Conservation (phyloP, 2,329 filamentous ascomycete species). For the Pyrenophora teres region DNA sequence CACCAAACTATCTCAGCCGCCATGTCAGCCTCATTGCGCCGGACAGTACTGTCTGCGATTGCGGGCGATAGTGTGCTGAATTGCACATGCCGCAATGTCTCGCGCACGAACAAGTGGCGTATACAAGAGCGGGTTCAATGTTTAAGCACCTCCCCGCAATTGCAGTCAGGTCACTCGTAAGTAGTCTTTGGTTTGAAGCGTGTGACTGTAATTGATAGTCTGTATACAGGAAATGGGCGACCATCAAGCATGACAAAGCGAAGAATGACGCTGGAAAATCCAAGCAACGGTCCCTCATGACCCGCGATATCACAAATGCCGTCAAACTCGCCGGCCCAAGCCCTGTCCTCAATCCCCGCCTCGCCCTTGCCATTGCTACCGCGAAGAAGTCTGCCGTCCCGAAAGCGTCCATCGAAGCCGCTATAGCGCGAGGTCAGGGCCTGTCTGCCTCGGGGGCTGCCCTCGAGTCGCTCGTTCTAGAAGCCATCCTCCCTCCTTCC, state of each 20-base stretch:
- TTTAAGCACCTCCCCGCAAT: constrained; percentile 34
- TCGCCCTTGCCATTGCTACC: constrained; percentile 71
- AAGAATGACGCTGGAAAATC: constrained; percentile 82
- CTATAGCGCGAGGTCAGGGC: constrained; percentile 87
- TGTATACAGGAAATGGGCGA: constrained; percentile 79
- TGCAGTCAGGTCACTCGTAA: constrained; percentile 45
- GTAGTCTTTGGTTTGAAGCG: not conserved
- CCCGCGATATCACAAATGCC: constrained; percentile 73
- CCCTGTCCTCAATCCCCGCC: constrained; percentile 72
- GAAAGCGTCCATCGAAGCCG: constrained; percentile 80
- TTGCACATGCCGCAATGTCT: constrained; percentile 27
- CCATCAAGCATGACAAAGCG: constrained; percentile 93
- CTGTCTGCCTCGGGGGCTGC: constrained; percentile 73
- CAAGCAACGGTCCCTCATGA: constrained; percentile 68
- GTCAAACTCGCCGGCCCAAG: constrained; percentile 79
- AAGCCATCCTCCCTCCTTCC: constrained; percentile 76
- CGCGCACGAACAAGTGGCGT: constrained; percentile 13
- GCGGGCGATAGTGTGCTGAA: constrained; percentile 12
- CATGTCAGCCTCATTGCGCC: constrained; percentile 34
- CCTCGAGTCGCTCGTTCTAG: constrained; percentile 78
- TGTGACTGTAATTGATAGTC: not conserved
- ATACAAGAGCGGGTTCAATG: constrained; percentile 29
- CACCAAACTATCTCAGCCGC: not conserved
- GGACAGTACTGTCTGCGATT: constrained; percentile 19
- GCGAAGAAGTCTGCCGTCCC: constrained; percentile 88